Base-by-base conservation (phyloP, 352 stramenopile genomes). In the Globisporangium radiosum region DNA sequence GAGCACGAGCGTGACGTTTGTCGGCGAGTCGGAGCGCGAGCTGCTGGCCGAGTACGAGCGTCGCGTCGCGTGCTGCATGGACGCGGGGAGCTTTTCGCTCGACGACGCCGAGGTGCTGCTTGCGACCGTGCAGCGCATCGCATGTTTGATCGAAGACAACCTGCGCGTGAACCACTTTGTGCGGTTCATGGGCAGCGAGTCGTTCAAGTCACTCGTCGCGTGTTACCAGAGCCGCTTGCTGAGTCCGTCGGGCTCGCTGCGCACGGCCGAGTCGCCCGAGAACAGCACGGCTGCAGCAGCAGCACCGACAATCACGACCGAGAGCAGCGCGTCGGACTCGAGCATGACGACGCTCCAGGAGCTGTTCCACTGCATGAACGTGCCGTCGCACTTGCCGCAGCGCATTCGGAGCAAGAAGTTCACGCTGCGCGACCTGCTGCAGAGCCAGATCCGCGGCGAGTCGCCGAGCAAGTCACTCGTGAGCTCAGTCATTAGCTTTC, bases 331-430 rank as follows among this genome's bases (percentile, higher is more conserved):
- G 47, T 92, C 84, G 0, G 77, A 90, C 36, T 82, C 70, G 55
- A 92, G 81, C 54, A 87, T 90, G 75, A 94, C 85, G 13, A 92
- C 81, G 14, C 62, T 94, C 33, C 81, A 92, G 64, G 85, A 94
- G 56, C 62, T 94, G n/a, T 90, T 92, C 48, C 85, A 94, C 57
- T 92, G 81, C 49, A 94, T 94, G 85, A 94, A 87, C 66, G 82
- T 94, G 14, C 65, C 81, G 4, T 94, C 85, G 0, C 84, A 93
- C 59, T 81, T 91, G 57, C 82, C 83, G 0, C 81, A 90, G 57
- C 78, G 81, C 7, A 72, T 87, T 56, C 81, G 82, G 7, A 83
- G 72, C 59, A 90, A 85, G 71, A 76, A 78, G 8, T 92, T 90
- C 37, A 78, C 73, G 7, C 59, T 92, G 9, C 68, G 75, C 42